Evolutionary conservation across 2,329 filamentous ascomycete genomes (phyloP).

Genomic region (Colletotrichum echinochloae): DNA sequence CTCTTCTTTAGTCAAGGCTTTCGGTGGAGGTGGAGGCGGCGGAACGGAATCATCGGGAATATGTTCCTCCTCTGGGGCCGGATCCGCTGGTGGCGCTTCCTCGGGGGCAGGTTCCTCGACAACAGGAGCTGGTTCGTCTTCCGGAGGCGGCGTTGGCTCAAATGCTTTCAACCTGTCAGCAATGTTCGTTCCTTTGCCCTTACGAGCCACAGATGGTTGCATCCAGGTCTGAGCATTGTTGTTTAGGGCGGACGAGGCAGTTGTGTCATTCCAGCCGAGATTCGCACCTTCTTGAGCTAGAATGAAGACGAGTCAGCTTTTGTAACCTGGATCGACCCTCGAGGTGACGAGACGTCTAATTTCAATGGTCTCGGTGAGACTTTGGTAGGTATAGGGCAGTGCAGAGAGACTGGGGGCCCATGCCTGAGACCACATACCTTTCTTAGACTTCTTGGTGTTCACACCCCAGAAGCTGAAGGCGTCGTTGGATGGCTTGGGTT

Average conservation of each 20-base stretch:
- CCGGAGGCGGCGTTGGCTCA: slow-evolving; percentile 56
- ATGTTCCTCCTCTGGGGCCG: slow-evolving; percentile 44
- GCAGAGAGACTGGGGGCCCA: slow-evolving; percentile 38
- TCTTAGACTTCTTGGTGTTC: slow-evolving; percentile 58
- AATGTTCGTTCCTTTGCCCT: slow-evolving; percentile 63
- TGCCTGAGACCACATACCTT: slow-evolving; percentile 53
- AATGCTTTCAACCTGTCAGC: slow-evolving; percentile 69
- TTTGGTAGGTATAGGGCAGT: slow-evolving; percentile 36
- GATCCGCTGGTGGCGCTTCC: slow-evolving; percentile 19
- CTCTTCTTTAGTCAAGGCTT: slow-evolving; percentile 45
- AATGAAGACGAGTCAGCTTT: slow-evolving; percentile 61
- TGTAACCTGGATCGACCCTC: slow-evolving; percentile 56
- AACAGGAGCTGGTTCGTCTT: slow-evolving; percentile 42
- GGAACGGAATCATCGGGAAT: slow-evolving; percentile 52
- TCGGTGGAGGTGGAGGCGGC: slow-evolving; percentile 52
- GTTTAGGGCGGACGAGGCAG: slow-evolving; percentile 51
- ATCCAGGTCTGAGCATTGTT: slow-evolving; percentile 52
- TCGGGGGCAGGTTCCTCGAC: slow-evolving; percentile 41
- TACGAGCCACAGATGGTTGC: slow-evolving; percentile 58
- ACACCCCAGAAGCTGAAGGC: slow-evolving; percentile 70
- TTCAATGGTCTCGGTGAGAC: slow-evolving; percentile 25
- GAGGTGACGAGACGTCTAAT: slow-evolving; percentile 22
- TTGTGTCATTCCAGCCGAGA: slow-evolving; percentile 54
- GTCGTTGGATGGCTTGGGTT: slow-evolving; percentile 51
- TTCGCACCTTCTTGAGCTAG: slow-evolving; percentile 59